Percentiles rank a stretch among this genome's conserved stretches.
Conservation (phyloP, 257 asterid genomes). For the Solanum phureja region DNA sequence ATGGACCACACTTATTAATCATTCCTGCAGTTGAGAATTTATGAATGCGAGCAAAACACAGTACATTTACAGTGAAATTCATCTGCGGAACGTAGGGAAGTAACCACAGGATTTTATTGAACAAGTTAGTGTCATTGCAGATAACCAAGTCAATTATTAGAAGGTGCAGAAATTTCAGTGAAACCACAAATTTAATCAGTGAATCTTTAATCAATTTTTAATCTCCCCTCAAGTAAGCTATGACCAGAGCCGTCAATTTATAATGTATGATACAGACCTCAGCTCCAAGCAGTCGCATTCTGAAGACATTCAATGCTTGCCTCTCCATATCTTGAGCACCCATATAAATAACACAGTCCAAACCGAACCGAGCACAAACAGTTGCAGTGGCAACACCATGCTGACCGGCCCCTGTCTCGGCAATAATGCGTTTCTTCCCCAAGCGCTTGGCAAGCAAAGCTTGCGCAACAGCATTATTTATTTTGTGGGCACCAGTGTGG, state of each 20-base stretch:
- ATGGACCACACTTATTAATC: background rate
- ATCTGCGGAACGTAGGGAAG: background rate
- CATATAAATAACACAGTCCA: too few relatives aligned
- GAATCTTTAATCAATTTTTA: background rate
- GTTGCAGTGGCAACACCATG: too few relatives aligned
- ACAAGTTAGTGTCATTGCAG: background rate
- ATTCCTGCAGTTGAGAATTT: background rate
- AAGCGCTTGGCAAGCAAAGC: too few relatives aligned
- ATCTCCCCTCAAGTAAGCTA: background rate
- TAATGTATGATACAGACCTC: slow-evolving; percentile 46
- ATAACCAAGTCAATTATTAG: background rate
- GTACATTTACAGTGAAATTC: background rate
- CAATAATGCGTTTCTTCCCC: too few relatives aligned
- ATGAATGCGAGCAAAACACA: background rate
- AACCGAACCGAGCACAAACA: too few relatives aligned
- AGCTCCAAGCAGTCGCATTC: slow-evolving; percentile 94
- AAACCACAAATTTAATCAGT: background rate
- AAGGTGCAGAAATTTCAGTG: background rate
- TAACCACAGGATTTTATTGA: background rate
- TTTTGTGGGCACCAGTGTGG: too few relatives aligned
- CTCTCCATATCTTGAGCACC: too few relatives aligned
- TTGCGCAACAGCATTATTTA: too few relatives aligned
- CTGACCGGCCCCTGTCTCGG: slow-evolving; percentile 99
- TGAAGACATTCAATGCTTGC: too few relatives aligned
- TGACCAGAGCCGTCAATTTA: background rate